These are phyloP conservation scores for Dryadomyces quercus-mongolicae DNA, from an alignment of 2,329 filamentous ascomycete genomes.

Conservation along the genomic window DNA sequence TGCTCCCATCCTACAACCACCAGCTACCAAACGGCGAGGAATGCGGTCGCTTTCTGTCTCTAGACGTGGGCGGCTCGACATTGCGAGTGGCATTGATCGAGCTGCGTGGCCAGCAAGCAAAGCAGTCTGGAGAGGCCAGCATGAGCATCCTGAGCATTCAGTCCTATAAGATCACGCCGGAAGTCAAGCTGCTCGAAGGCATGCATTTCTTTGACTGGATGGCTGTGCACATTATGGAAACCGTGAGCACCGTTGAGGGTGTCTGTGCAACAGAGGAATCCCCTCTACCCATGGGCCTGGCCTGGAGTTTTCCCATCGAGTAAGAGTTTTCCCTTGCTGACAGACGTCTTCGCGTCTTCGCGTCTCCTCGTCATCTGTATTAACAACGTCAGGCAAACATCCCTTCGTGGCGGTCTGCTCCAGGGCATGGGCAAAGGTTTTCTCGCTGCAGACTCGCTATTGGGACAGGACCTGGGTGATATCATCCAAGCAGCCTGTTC, in stretches of 20 bases:
- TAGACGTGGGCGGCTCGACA: slow-evolving; percentile 60
- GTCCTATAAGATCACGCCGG: slow-evolving; percentile 42
- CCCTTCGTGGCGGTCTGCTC: slow-evolving; percentile 45
- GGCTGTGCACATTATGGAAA: slow-evolving; percentile 46
- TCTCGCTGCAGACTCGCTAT: slow-evolving; percentile 41
- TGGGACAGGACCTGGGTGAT: slow-evolving; percentile 47
- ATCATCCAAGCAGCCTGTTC: slow-evolving; percentile 44
- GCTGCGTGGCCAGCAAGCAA: slow-evolving; percentile 32
- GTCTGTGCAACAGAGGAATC: slow-evolving; percentile 22
- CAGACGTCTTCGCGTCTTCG: too few species aligned
- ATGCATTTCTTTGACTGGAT: slow-evolving; percentile 58
- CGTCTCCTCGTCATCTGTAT: neutral
- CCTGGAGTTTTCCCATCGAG: slow-evolving; percentile 62
- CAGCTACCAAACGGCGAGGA: slow-evolving; percentile 50
- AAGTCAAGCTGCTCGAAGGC: slow-evolving; percentile 44
- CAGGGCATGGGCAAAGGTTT: slow-evolving; percentile 57
- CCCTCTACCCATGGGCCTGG: slow-evolving; percentile 46
- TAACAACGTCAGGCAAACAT: slow-evolving; percentile 44
- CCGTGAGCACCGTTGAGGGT: slow-evolving; percentile 32
- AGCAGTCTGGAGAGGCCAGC: slow-evolving; percentile 19
- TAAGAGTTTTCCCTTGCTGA: slow-evolving; percentile 25
- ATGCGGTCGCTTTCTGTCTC: slow-evolving; percentile 44
- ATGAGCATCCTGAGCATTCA: slow-evolving; percentile 38
- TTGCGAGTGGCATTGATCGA: slow-evolving; percentile 53
- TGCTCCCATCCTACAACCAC: slow-evolving; percentile 56